Conservation (phyloP, 129 eudicot genomes). For the Centella asiatica region DNA sequence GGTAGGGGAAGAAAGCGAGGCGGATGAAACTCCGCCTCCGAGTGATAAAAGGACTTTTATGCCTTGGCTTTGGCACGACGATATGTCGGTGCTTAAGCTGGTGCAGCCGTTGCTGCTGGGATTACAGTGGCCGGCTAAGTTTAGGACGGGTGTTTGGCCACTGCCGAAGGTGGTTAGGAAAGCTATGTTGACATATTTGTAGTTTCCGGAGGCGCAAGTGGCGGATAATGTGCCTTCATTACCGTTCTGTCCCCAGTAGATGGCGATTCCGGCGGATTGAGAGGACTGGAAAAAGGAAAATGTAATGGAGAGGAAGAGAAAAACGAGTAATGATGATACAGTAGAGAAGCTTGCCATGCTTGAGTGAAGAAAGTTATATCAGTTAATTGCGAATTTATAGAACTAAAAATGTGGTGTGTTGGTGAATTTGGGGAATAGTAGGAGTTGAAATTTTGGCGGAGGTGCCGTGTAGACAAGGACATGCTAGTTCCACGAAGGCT, state of each 20-base stretch:
- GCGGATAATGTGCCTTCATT: constrained; percentile 46
- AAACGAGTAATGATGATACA: constrained; percentile 5
- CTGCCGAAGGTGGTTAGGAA: constrained; percentile 50
- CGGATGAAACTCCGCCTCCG: constrained; percentile 41
- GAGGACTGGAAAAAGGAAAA: constrained; percentile 16
- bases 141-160: constrained; percentile 40
- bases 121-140: constrained; percentile 65
- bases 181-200: constrained; percentile 48
- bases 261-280: constrained; percentile 38
- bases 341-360: constrained; percentile 25
- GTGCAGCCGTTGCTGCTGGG: constrained; percentile 36
- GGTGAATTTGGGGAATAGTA: background rate
- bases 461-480: background rate
- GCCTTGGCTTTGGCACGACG: constrained; percentile 42
- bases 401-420: background rate
- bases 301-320: constrained; percentile 9
- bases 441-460: background rate
- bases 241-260: constrained; percentile 72
- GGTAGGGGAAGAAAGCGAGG: constrained; percentile 43
- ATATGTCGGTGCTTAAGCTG: constrained; percentile 22
- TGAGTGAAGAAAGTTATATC: background rate
- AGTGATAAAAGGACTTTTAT: constrained; percentile 57
- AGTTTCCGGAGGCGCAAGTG: constrained; percentile 48
- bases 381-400: constrained; percentile 19
- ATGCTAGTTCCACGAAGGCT: constrained; percentile 1